phyloP scores from a whole-genome alignment of 2,329 filamentous ascomycete species.

The Hypomyces rosellus region DNA sequence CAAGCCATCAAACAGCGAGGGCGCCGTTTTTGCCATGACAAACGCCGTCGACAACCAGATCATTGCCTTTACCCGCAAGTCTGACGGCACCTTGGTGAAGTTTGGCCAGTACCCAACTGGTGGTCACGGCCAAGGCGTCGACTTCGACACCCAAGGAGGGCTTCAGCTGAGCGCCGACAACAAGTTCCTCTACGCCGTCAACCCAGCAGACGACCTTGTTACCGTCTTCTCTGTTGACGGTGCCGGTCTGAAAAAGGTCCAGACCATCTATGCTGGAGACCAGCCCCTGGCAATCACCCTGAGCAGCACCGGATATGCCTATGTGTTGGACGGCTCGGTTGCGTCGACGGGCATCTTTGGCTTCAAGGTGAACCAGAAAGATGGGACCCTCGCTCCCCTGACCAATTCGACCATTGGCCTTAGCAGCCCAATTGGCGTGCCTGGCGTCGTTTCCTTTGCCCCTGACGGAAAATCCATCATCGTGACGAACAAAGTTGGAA shows the following conservation, averaged over 20 bases:
- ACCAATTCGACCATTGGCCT: conserved; percentile 17
- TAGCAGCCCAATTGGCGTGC: conserved; percentile 17
- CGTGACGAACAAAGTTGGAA: conserved; percentile 18
- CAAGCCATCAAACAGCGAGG: conserved; percentile 3
- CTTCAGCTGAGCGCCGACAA: conserved; percentile 40
- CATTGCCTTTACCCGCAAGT: conserved; percentile 15
- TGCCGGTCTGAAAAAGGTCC: conserved; percentile 13
- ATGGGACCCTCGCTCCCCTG: conserved; percentile 13
- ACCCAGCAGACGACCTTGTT: conserved; percentile 14
- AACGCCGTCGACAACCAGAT: conserved; percentile 15
- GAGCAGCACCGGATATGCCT: conserved; percentile 16
- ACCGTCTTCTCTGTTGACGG: conserved; percentile 15
- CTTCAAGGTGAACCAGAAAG: conserved; percentile 12
- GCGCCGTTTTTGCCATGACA: conserved; percentile 18
- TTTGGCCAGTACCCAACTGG: conserved; percentile 13
- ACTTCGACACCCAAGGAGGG: conserved; percentile 78
- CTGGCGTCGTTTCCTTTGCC: conserved; percentile 15
- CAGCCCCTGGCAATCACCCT: conserved; percentile 17
- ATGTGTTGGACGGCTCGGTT: conserved; percentile 16
- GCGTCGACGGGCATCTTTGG: conserved; percentile 17
- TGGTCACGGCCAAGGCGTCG: conserved; percentile 50
- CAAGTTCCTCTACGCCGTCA: conserved; percentile 17
- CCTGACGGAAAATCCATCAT: conserved; percentile 14
- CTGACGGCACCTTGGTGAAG: conserved; percentile 11
- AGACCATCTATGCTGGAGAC: conserved; percentile 17